Percentiles rank a stretch among this genome's conserved stretches.
Conservation (phyloP, 108 stramenopile species). For the Skeletonema grethae region DNA sequence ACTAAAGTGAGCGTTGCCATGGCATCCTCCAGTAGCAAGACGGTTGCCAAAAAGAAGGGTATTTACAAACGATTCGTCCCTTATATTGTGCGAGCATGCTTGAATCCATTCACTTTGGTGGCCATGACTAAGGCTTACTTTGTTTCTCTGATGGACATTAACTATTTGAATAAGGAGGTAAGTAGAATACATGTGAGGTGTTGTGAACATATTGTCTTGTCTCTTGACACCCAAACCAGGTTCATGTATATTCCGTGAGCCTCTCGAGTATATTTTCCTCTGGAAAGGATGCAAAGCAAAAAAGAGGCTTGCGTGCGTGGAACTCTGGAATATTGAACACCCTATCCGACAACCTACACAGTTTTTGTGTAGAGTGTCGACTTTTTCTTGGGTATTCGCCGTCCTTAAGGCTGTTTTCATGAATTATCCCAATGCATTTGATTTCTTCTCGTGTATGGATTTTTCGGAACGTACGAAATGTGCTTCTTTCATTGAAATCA, state of each 20-base stretch:
- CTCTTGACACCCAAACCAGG: constrained; percentile 8
- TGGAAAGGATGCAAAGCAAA: not conserved
- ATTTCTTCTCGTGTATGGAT: not conserved
- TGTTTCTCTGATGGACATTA: constrained; percentile 66
- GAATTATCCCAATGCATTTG: constrained; percentile 4
- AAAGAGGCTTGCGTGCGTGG: constrained; percentile 42
- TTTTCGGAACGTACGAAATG: constrained; percentile 55
- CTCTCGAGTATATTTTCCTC: not conserved
- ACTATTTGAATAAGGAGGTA: constrained; percentile 67
- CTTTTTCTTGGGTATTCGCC: constrained; percentile 26
- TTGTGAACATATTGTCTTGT: not conserved
- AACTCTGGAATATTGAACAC: constrained; percentile 38
- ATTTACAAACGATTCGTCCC: constrained; percentile 65
- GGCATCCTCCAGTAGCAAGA: constrained; percentile 29
- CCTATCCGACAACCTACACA: constrained; percentile 13
- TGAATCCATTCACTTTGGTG: constrained; percentile 76
- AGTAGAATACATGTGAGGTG: constrained; percentile 5
- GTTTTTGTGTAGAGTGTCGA: constrained; percentile 26
- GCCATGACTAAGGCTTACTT: constrained; percentile 80
- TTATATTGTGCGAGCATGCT: constrained; percentile 76
- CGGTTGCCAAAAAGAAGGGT: constrained; percentile 29
- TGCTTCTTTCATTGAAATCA: constrained; percentile 68
- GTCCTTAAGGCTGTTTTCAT: constrained; percentile 73
- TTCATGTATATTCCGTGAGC: constrained; percentile 49
- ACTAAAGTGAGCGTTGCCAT: constrained; percentile 35